These are phyloP conservation scores for Ophiostoma ulmi DNA, from an alignment of 2,329 filamentous ascomycete genomes.

Conservation along the genomic window DNA sequence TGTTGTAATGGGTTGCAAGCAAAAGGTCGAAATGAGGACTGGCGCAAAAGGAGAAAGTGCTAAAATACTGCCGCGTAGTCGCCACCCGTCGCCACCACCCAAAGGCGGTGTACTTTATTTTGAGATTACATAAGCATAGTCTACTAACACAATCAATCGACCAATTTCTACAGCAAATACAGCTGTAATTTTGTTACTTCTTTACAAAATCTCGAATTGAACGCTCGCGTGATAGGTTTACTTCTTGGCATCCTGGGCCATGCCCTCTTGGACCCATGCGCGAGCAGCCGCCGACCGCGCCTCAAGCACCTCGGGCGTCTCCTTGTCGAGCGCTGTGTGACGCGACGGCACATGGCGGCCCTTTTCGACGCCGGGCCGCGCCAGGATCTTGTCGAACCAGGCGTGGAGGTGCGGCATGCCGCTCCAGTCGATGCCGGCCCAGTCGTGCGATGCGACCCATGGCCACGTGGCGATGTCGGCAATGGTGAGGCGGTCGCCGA, in stretches of 20 bases:
- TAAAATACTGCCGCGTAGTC: constrained; percentile 7
- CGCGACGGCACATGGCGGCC: constrained; percentile 62
- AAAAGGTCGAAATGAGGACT: background rate
- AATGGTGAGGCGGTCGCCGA: constrained; percentile 64
- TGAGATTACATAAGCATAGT: background rate
- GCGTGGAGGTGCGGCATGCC: constrained; percentile 71
- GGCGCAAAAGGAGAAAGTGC: background rate
- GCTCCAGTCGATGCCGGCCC: constrained; percentile 62
- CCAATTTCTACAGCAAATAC: too few species aligned
- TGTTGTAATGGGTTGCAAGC: background rate
- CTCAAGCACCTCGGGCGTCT: constrained; percentile 46
- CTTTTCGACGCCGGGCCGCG: constrained; percentile 67
- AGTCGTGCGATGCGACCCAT: constrained; percentile 61
- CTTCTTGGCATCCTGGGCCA: constrained; percentile 54
- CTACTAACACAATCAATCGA: too few species aligned
- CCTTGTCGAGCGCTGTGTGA: constrained; percentile 51
- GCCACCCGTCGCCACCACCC: background rate
- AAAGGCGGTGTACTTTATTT: background rate
- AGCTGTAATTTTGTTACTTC: background rate
- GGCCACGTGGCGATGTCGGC: constrained; percentile 79
- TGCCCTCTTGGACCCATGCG: constrained; percentile 59
- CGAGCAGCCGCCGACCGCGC: constrained; percentile 44
- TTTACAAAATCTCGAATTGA: background rate
- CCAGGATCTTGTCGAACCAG: constrained; percentile 68
- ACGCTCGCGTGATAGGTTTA: background rate